Base-by-base conservation (phyloP, 768 basidiomycete species). In the Pisolithus sp. region DNA sequence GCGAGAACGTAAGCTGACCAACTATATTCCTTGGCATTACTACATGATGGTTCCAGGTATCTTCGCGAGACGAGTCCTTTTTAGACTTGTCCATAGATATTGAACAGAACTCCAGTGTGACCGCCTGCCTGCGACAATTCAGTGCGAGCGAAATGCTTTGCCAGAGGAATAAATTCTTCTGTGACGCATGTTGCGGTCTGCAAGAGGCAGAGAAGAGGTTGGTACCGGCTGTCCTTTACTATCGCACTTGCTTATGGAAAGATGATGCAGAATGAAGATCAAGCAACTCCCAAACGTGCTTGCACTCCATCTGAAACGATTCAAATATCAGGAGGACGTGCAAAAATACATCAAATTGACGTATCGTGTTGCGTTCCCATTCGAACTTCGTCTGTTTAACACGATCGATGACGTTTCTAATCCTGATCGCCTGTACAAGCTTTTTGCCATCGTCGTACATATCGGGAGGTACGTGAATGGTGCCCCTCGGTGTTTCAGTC, bases 71-170 rank as follows among this genome's bases (percentile, higher is more conserved):
- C 63, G 96, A 99, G 68, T 82, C 86, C 9, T 99, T 99, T 71
- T 79, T 99, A 50, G 96, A 99, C 71, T 77, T 99, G n/a, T 97
- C 94, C 5, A 92, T 99, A 69, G 96, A 99, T 67, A 98, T 99
- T 59, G 95, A 97, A 66, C 92, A 96, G 68, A 96, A 98, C 69
- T 90, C 93, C 3, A 95, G 92, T 56, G 85, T 99, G 49, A 95
- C 94, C 2, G 88, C 94, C 7, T 99, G 96, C 66, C 80, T 99
- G 34, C 81, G 93, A 43, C 92, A 94, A 64, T 99, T 99, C 67
- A 95, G 92, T 63, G 94, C 93, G 38, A 91, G 88, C 63, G 96
- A 99, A 70, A 99, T 97, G 94, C 80, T 99, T 18, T 94, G 92
- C 60, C 92, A 95, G 68, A 88, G 81, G 69, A 97, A 99, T 76